Evolutionary conservation across 2,329 filamentous ascomycete genomes (phyloP), one percentile per base, ranked within the genome.

Genomic region (Aurifilum marmelostoma): DNA sequence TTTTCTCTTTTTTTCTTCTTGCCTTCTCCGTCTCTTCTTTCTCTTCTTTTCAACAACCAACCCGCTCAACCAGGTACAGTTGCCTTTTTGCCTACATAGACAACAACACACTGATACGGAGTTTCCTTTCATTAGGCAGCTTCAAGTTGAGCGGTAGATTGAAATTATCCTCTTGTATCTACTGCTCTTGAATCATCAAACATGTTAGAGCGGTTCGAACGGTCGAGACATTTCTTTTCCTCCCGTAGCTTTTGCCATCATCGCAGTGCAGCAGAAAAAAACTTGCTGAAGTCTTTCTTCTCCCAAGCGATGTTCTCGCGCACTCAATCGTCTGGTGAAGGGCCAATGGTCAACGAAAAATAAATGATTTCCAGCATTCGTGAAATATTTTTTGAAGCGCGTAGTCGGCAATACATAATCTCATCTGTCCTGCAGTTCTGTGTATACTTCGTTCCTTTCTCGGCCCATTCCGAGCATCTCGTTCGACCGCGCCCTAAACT

Each of bases 161-260:
- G 80, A 87, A 75, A 70, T n/a, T 47, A 69, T 80, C 90, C 85
- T 88, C 89, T 89, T 90, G 91, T 93, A 93, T 93, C 91, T 93
- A 90, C 91, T 92, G 89, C 91, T 89, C 89, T 92, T 86, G 91
- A 93, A 87, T 89, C 81, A 81, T 80, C 79, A 83, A 71, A 71
- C 84, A 84, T 93, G 91, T 92, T 87, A 88, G 89, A 89, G 91
- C 89, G 85, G 91, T 91, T 93, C 91, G 91, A 92, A 90, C 89
- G 89, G 89, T 89, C 87, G 89, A 89, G 87, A 92, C 89, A 92
- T 83, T 75, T 67, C 66, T 43, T 63, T 63, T 12, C 2, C 39
- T 39, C 12, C 16, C 21, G 24, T 21, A 34, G 4, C 34, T 24
- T 24, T 43, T 39, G 8, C 12, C 5, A 9, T 12, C 24, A 24